Percentiles rank a stretch among this genome's conserved stretches.
phyloP scores from a whole-genome alignment of 345 rosid species.

The Conringia planisiliqua region DNA sequence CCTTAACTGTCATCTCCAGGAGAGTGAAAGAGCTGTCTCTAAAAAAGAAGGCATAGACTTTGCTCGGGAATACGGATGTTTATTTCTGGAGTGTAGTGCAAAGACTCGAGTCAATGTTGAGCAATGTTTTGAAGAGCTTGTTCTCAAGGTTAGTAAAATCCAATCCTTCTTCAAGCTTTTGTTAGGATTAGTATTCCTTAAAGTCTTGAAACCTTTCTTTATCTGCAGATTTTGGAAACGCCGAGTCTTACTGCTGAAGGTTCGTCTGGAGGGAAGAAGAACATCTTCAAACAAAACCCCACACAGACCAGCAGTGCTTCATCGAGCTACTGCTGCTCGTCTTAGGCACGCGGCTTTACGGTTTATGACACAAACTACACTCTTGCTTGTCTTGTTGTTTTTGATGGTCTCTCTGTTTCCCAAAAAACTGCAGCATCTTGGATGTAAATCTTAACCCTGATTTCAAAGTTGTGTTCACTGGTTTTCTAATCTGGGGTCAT shows the following conservation, averaged over 20 bases:
- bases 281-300: slow-evolving; percentile 79
- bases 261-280: slow-evolving; percentile 67
- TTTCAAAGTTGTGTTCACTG: slow-evolving; percentile 16
- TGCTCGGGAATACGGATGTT: slow-evolving; percentile 88
- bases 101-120: slow-evolving; percentile 88
- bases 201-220: not conserved
- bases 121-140: slow-evolving; percentile 97
- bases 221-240: slow-evolving; percentile 77
- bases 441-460: slow-evolving; percentile 29
- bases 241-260: slow-evolving; percentile 80
- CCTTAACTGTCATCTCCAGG: slow-evolving; percentile 44
- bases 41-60: slow-evolving; percentile 88
- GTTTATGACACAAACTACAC: slow-evolving; percentile 23
- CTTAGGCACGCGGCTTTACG: slow-evolving; percentile 31
- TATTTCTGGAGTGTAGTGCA: slow-evolving; percentile 93
- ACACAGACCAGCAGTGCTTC: slow-evolving; percentile 40
- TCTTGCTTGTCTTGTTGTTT: slow-evolving; percentile 16
- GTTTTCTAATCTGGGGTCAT: slow-evolving; percentile 1
- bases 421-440: slow-evolving; percentile 23
- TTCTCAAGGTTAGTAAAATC: slow-evolving; percentile 54
- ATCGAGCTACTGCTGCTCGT: slow-evolving; percentile 59
- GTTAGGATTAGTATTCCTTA: not conserved
- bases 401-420: slow-evolving; percentile 9
- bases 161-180: not conserved
- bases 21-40: slow-evolving; percentile 87